Evolutionary conservation across 306 rosid genomes (phyloP), one percentile per base, ranked within the genome.

Genomic region (Neltuma alba): DNA sequence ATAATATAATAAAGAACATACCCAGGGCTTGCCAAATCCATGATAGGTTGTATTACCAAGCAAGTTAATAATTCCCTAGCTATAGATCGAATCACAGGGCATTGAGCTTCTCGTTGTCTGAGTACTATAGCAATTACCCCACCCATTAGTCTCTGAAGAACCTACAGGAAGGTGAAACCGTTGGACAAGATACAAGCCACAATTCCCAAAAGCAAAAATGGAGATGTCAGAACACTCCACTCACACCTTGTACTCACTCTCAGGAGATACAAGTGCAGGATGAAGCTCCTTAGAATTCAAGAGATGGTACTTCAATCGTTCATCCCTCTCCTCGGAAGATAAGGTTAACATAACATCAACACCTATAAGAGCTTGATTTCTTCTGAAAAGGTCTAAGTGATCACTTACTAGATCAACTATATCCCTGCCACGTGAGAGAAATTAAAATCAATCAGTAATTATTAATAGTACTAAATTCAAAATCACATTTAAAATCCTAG

Each of bases 241-340:
- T 88, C 99, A 91, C 98, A 96, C 99, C 99, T 96, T 96, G 97
- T 96, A 91, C 98, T 96, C 99, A 89, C 97, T 96, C 93, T 93
- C 99, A 34, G 96, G 94, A 86, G 99, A 96, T 83, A 91, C 75
- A 79, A 96, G 66, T 13, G 99, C 97, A 42, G 99, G 99, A 87
- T 96, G 98, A 82, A 96, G 98, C 92, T 93, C 99, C 92, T 92
- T 91, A 3, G 98, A 88, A 74, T 92, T 86, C 89, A 90, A 75
- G 12, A 96, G 88, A 88, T 96, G 98, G 79, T 89, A 91, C 83
- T 93, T 96, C 86, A 96, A 76, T 79, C 98, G 92, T 78, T 93
- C 94, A 75, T 96, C 96, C 83, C 98, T 93, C 92, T 96, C 97
- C 77, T 91, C 92, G 5, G 99, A 93, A 67, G 99, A 96, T 75